Base-by-base conservation (phyloP, 345 rosid genomes). In the Angophora floribunda region DNA sequence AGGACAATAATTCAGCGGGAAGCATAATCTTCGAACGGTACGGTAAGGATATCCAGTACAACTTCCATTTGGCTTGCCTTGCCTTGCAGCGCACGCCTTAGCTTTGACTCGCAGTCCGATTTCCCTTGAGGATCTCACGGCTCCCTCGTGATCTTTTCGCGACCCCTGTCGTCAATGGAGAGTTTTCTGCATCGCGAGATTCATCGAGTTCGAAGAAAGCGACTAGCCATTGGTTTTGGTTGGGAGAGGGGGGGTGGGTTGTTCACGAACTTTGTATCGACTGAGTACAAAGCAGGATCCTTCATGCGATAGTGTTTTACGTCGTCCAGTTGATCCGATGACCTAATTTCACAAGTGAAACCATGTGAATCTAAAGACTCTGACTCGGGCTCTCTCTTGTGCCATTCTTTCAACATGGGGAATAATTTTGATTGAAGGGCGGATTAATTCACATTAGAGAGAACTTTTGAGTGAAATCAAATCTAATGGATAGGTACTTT, bases 1-100 rank as follows among this genome's bases (percentile, higher is more conserved):
- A 75, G 84, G 84, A 41, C 84, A 75, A 75, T 75, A 75, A 75
- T 75, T 75, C 84, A 75, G 49, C 21, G 84, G 84, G 49, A 19
- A 75, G 45, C 49, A 75, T 9, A 17, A 67, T 9, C 41, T 13
- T 32, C 44, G 4, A 36, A 70, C 80, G 15, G 79, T 67, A 1
- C 5, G 1, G 41, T 15, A 9, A 2, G 24, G 32, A 32, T 44
- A 22, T 67, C 61, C 79, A 16, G 79, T 32, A 70, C 80, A 16
- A 6, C 80, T 70, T 32, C 80, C 80, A 9, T 55, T 28, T 22
- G 61, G 12, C 11, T 41, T 9, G 49, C 41, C 49, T 9, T 19
- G 49, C 84, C 21, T n/a, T n/a, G n/a, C n/a, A n/a, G 49, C 4
- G 49, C 3, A 36, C 49, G 49, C 84, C 84, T 36, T 41, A 19